Conservation (phyloP, 805 yeast species). For the Isabelozyma gotoi region DNA sequence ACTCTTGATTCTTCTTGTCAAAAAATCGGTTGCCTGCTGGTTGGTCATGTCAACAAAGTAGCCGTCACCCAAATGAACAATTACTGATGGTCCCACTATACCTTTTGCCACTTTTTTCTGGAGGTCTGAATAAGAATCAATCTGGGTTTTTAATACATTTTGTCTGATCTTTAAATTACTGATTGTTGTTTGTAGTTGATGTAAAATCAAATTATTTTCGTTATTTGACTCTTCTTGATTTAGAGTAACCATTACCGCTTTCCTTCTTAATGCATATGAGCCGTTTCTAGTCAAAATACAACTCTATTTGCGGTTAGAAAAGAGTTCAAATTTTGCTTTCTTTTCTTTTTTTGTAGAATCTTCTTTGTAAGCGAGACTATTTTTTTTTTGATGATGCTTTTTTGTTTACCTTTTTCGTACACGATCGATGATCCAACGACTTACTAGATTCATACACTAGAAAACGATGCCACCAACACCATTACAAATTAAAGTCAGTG, state of each 20-base stretch:
- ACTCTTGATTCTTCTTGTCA: conserved; percentile 22
- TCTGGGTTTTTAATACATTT: conserved; percentile 4
- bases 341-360: neutral
- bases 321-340: neutral
- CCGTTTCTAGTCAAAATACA: neutral
- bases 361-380: no score
- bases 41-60: conserved; percentile 36
- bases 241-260: neutral
- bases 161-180: conserved; percentile 2
- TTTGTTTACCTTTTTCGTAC: neutral
- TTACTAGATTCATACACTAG: neutral
- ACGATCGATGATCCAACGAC: no score
- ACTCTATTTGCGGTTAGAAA: neutral
- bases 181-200: conserved; percentile 2
- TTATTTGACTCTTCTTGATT: neutral
- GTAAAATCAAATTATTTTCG: neutral
- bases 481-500: conserved; percentile 68
- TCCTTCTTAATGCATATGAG: neutral
- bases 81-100: conserved; percentile 8
- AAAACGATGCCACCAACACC: conserved; percentile 64
- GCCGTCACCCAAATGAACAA: conserved; percentile 40
- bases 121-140: conserved; percentile 3
- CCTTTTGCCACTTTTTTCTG: conserved; percentile 1
- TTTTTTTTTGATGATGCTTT: neutral
- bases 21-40: conserved; percentile 25